A percentile compares a stretch with the other conserved stretches of the same genome.
phyloP scores from a whole-genome alignment of 1,284 basidiomycete genomes.

The Xerocomus amazonicus region DNA sequence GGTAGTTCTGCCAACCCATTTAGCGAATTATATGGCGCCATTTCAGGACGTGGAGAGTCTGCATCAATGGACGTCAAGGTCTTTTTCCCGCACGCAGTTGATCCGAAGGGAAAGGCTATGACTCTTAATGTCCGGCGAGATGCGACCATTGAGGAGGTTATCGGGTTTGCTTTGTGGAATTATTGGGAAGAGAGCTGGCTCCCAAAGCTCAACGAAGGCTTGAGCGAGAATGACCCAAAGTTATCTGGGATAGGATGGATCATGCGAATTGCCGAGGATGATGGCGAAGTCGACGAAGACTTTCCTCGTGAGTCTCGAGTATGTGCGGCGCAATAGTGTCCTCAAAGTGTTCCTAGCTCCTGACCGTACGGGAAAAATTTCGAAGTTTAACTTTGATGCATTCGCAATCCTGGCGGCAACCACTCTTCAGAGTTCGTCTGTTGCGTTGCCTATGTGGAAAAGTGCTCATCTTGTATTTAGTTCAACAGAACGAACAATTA shows the following conservation, averaged over 20 bases:
- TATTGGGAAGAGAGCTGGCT: slow-evolving; percentile 88
- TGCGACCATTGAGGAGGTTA: slow-evolving; percentile 91
- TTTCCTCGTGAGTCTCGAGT: slow-evolving; percentile 74
- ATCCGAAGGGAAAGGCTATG: slow-evolving; percentile 58
- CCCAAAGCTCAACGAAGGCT: slow-evolving; percentile 69
- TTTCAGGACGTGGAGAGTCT: slow-evolving; percentile 69
- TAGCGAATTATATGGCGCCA: slow-evolving; percentile 74
- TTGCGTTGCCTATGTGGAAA: not conserved
- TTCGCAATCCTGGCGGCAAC: slow-evolving; percentile 84
- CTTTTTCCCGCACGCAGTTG: slow-evolving; percentile 82
- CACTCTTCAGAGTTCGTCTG: slow-evolving; percentile 64
- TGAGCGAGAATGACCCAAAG: slow-evolving; percentile 56
- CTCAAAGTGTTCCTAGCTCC: slow-evolving; percentile 58
- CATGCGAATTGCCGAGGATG: slow-evolving; percentile 93
- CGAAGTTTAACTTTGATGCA: slow-evolving; percentile 88
- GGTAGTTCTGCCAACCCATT: slow-evolving; percentile 72
- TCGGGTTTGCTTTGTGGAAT: slow-evolving; percentile 87
- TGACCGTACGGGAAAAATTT: slow-evolving; percentile 80
- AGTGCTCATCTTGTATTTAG: slow-evolving; percentile 37
- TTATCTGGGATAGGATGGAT: slow-evolving; percentile 88
- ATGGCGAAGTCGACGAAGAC: slow-evolving; percentile 98
- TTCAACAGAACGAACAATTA: slow-evolving; percentile 77
- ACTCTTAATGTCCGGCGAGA: slow-evolving; percentile 78
- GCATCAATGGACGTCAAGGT: slow-evolving; percentile 69
- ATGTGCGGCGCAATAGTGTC: not conserved